phyloP scores from a whole-genome alignment of 2,329 filamentous ascomycete genomes.

The Beauveria bassiana region DNA sequence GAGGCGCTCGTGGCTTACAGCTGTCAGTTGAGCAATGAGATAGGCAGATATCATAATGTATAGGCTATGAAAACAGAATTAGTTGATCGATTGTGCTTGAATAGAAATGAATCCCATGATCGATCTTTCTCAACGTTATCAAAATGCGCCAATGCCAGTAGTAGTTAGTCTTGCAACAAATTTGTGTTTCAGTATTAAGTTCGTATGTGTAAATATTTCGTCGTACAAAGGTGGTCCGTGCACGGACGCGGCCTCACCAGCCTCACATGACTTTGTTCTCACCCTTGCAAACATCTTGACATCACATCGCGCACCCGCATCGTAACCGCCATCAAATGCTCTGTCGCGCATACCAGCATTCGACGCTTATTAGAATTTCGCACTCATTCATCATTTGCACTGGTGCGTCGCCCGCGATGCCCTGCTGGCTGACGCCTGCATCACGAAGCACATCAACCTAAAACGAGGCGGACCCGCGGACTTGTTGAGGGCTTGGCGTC shows the following conservation, averaged over 20 bases:
- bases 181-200: neutral
- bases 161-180: neutral
- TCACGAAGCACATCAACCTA: neutral
- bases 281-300: constrained; percentile 10
- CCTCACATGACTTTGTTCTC: constrained; percentile 25
- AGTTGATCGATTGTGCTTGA: neutral
- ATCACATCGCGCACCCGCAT: constrained; percentile 7
- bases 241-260: constrained; percentile 10
- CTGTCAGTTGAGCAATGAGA: neutral
- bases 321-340: neutral
- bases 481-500: constrained; percentile 39
- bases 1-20: constrained; percentile 2
- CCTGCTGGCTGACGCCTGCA: neutral
- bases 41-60: constrained; percentile 11
- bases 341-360: neutral
- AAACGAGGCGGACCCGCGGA: neutral
- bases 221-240: constrained; percentile 17
- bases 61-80: constrained; percentile 1
- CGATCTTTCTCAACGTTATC: neutral
- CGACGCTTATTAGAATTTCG: neutral
- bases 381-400: neutral
- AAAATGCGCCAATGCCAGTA: neutral
- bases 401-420: constrained; percentile 1
- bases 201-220: neutral
- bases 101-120: neutral